Conservation (phyloP, 2,329 filamentous ascomycete genomes). For the Alternaria panax region DNA sequence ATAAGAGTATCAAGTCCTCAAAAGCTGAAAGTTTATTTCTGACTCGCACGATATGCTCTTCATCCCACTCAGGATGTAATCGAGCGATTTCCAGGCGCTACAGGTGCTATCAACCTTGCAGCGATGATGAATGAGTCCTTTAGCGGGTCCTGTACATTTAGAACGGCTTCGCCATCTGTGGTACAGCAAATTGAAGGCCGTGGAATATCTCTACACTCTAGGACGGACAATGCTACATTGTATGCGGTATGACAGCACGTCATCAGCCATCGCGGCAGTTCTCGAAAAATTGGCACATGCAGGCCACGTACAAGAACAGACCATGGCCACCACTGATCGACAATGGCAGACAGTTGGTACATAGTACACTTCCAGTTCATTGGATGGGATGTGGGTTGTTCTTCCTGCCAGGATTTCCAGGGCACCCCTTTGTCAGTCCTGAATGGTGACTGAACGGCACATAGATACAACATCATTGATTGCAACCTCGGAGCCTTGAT, state of each 20-base stretch:
- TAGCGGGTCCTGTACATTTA: neutral
- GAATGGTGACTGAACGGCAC: neutral
- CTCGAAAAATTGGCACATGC: neutral
- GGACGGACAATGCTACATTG: neutral
- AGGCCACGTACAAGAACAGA: neutral
- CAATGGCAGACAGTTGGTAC: neutral
- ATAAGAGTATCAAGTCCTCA: neutral
- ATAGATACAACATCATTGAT: neutral
- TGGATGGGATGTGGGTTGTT: neutral
- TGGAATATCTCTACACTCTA: neutral
- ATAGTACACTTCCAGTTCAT: neutral
- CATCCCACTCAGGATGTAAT: neutral
- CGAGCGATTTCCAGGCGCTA: neutral
- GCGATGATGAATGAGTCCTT: neutral
- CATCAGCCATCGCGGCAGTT: neutral
- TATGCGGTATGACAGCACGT: neutral
- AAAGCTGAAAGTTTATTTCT: neutral
- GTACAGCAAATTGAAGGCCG: neutral
- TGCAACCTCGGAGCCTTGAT: neutral
- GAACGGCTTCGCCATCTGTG: neutral
- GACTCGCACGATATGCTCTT: neutral
- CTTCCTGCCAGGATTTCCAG: neutral
- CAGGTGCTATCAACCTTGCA: neutral
- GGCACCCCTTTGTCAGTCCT: neutral
- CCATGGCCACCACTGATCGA: neutral